Evolutionary conservation across 2,329 filamentous ascomycete genomes (phyloP).

Genomic region (Aspergillus tanneri): DNA sequence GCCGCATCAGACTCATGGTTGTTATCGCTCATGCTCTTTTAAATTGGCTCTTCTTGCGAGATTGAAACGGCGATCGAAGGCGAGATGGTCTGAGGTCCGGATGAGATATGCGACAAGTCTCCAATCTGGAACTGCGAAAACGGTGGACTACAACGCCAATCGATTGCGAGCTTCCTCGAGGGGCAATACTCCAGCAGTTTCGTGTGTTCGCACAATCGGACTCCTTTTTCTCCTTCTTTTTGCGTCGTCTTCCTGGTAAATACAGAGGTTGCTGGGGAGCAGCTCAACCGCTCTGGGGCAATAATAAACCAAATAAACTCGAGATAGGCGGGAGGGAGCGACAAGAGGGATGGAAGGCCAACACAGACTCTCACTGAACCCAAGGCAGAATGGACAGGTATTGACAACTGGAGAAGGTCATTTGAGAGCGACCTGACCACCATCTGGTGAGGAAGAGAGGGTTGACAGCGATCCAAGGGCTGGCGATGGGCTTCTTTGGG

Average conservation of each 20-base stretch:
- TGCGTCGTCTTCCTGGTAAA: constrained; percentile 26
- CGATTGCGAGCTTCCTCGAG: not conserved
- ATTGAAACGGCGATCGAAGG: constrained; percentile 19
- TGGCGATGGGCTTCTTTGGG: constrained; percentile 19
- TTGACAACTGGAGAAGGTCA: constrained; percentile 21
- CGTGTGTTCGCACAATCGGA: not conserved
- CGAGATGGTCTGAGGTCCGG: constrained; percentile 11
- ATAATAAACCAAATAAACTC: constrained; percentile 21
- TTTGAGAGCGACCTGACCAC: constrained; percentile 25
- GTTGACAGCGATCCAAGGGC: constrained; percentile 18
- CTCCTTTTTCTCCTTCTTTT: no score
- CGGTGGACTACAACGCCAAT: constrained; percentile 9
- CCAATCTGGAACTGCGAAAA: constrained; percentile 17
- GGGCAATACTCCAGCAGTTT: not conserved
- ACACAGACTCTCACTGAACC: constrained; percentile 22
- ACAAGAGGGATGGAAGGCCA: constrained; percentile 8
- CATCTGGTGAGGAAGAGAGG: constrained; percentile 23
- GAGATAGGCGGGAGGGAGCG: constrained; percentile 17
- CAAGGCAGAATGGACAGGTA: constrained; percentile 15
- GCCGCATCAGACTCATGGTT: constrained; percentile 19
- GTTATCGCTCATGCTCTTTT: constrained; percentile 25
- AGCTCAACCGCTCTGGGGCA: constrained; percentile 18
- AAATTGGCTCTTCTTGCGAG: constrained; percentile 5
- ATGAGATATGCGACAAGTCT: constrained; percentile 23
- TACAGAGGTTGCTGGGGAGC: constrained; percentile 26